Evolutionary conservation across 768 basidiomycete genomes (phyloP), one percentile per base, ranked within the genome.

Genomic region (Xerocomellus amylosporus): DNA sequence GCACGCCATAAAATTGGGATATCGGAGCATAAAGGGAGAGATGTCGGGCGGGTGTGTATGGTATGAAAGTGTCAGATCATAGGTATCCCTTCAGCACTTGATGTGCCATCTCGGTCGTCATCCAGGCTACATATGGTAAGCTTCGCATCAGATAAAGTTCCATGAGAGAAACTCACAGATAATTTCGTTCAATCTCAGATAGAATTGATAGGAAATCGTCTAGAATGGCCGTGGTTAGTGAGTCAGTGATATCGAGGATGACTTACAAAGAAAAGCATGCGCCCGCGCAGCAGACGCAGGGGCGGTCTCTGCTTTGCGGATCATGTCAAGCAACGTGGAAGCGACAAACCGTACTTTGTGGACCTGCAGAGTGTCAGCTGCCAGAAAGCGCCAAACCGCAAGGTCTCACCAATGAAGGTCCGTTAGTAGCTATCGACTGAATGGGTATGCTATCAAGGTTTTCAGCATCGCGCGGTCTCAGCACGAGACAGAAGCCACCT

Each of bases 291-390:
- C 90, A 41, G 85, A 88, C 7, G 81, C 87, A 53, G 88, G 88
- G 14, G 87, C 86, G 8, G 84, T 88, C 64, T 90, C 88, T 45
- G 85, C 88, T 71, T 88, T 87, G 46, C 86, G 79, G 33, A 95
- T 87, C 17, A 89, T 84, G 66, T 94, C 92, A 55, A 95, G 77
- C 48, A 96, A 74, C 3, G 91, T 93, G 13, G 91, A 94, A 15
- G 93, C 93, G 36, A 95, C 91, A 68, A 93, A 95, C 54, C 93
- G 86, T 58, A 95, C 92, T 79, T 95, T 95, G 68, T 90, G 87
- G 15, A 95, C 90, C 85, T 88, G 58, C 33, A 73, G 58, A 30
- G 19, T 38, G 20, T 62, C 42, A 53, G 31, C 20, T 15, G 14
- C 20, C 24, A 19, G 24, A 31, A 46, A 14, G 14, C 20, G 14